Conservation (phyloP, 176 grass and related monocot genomes). For the Hsuehochloa calcarea region DNA sequence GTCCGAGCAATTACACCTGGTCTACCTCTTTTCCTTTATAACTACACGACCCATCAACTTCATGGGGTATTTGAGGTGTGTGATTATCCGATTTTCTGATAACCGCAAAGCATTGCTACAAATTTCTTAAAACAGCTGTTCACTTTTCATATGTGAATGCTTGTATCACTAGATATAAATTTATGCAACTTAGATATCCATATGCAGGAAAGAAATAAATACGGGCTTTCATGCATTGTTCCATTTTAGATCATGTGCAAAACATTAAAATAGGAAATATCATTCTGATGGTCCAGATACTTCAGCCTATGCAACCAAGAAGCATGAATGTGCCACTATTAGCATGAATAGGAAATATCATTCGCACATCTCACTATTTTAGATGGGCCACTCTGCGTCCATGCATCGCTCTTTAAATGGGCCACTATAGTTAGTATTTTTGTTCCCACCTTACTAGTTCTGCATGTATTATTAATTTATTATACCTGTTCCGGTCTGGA, state of each 20-base stretch:
- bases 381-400: background rate
- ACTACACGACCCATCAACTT: conserved; percentile 95
- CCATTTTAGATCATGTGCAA: background rate
- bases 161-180: background rate
- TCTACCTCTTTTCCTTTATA: conserved; percentile 96
- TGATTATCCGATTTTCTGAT: conserved; percentile 19
- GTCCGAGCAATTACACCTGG: conserved; percentile 96
- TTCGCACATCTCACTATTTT: background rate
- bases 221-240: background rate
- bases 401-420: background rate
- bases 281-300: conserved; percentile 7
- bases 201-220: background rate
- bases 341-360: background rate
- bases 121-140: background rate
- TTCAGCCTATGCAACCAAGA: background rate
- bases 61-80: conserved; percentile 96
- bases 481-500: background rate
- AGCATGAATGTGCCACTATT: background rate
- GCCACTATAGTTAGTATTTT: background rate
- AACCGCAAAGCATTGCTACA: background rate
- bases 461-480: background rate
- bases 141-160: background rate
- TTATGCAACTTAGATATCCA: background rate
- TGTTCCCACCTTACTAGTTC: background rate
- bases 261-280: background rate